A percentile compares a stretch with the other conserved stretches of the same genome.
Evolutionary conservation across 768 basidiomycete species (phyloP).

Genomic region (Agaricus sinodeliciosus): DNA sequence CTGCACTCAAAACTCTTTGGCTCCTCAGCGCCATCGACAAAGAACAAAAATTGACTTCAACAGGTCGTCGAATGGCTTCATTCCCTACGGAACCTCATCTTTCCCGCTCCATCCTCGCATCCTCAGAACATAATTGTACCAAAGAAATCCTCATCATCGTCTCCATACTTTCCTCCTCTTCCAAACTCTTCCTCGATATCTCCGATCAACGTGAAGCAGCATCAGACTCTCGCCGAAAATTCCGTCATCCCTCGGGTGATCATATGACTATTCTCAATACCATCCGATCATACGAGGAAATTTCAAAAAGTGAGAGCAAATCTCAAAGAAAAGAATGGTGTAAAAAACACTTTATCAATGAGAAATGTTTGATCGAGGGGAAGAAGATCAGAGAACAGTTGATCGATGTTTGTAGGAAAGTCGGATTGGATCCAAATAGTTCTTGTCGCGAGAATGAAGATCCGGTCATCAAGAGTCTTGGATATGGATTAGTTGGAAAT

Average conservation of each 20-base stretch:
- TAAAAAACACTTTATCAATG: slow-evolving; percentile 74
- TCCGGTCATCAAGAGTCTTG: slow-evolving; percentile 62
- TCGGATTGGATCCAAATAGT: slow-evolving; percentile 51
- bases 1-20: slow-evolving; percentile 67
- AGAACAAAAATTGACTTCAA: slow-evolving; percentile 54
- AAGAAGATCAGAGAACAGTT: slow-evolving; percentile 78
- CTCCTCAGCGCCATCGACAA: slow-evolving; percentile 74
- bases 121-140: slow-evolving; percentile 66
- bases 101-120: slow-evolving; percentile 74
- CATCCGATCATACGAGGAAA: slow-evolving; percentile 73
- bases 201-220: slow-evolving; percentile 70
- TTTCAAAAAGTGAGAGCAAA: slow-evolving; percentile 42
- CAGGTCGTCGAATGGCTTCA: slow-evolving; percentile 81
- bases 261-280: slow-evolving; percentile 87
- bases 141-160: slow-evolving; percentile 79
- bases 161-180: slow-evolving; percentile 74
- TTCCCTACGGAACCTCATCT: slow-evolving; percentile 89
- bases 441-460: slow-evolving; percentile 62
- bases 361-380: slow-evolving; percentile 74
- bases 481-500: slow-evolving; percentile 75
- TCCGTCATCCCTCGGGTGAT: slow-evolving; percentile 81
- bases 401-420: slow-evolving; percentile 50
- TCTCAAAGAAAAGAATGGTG: slow-evolving; percentile 69
- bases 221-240: slow-evolving; percentile 65
- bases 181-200: slow-evolving; percentile 75